phyloP scores from a whole-genome alignment of 805 yeast species.

The Komagataella ulmi region DNA sequence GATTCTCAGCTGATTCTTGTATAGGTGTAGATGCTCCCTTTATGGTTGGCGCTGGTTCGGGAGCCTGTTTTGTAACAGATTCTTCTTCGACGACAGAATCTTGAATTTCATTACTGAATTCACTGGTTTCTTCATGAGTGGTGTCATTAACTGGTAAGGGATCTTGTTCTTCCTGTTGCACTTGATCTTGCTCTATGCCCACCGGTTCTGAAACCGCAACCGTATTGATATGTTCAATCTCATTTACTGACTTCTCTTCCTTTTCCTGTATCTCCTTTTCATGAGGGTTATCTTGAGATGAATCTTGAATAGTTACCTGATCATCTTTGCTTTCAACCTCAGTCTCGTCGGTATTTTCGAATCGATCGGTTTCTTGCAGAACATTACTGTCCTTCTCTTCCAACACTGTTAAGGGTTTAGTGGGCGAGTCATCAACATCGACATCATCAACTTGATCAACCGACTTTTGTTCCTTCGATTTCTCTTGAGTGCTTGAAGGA shows the following conservation, averaged over 20 bases:
- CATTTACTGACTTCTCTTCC: background rate
- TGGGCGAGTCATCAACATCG: background rate
- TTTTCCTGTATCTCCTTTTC: background rate
- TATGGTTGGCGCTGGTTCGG: background rate
- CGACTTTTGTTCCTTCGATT: background rate
- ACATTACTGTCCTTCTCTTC: background rate
- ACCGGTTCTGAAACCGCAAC: background rate
- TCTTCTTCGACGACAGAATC: background rate
- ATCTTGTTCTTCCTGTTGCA: background rate
- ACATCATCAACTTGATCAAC: background rate
- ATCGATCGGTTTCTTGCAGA: background rate
- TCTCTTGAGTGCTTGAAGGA: background rate
- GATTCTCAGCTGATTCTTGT: background rate
- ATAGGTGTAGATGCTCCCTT: background rate
- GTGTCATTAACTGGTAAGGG: background rate
- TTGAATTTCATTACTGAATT: background rate
- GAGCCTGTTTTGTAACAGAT: background rate
- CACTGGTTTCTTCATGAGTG: background rate
- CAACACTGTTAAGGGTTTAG: background rate
- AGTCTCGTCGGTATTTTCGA: background rate
- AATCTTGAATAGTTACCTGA: background rate
- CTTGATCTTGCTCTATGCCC: background rate
- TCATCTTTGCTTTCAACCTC: background rate
- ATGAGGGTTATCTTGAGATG: background rate
- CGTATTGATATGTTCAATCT: background rate